Base-by-base conservation (phyloP, 495 filamentous ascomycete genomes). In the Pseudomonodictys pantanalensis region DNA sequence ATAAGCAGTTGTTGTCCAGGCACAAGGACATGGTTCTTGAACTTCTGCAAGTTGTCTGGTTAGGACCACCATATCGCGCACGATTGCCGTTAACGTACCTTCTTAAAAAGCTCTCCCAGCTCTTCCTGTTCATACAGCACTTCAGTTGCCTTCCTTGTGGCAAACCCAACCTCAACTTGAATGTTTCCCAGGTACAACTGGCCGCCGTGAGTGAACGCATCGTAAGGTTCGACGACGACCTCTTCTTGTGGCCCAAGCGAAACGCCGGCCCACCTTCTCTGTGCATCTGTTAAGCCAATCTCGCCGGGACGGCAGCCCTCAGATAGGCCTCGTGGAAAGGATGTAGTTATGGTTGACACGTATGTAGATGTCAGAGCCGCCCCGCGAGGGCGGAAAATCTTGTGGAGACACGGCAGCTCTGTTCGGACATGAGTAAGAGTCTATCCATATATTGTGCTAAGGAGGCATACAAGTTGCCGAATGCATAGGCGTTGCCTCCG, bases 101-200 rank as follows among this genome's bases (percentile, higher is more conserved):
- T 86, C 53, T 84, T 81, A 60, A 96, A 91, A 33, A 78, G 68
- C 47, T 82, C 79, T 12, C 83, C 81, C 42, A 98, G 78, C 65
- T 92, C 86, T 72, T 96, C 91, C 71, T 96, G 88, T 68, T 91
- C 88, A 67, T 87, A 89, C 11, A 82, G 83, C 2, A 69, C 68
- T 23, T 91, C 86, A 3, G 81, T 82, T 39, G 81, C 79, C 73
- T 89, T 92, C 49, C 77, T 63, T 10, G 42, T 82, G 9, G 92
- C 92, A 72, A 96, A 97, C 44, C 88, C 88, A 51, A 96, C 77
- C 69, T 96, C 91, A 3, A 91, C 75, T 70, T 96, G 90, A 58
- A 93, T 76, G 20, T 83, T 80, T 10, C 88, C 88, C 24, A 97
- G 71, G 67, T 93, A 96, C 30, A 81, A 83, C 62, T 85, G 76